Percentiles rank a stretch among this genome's conserved stretches.
phyloP scores from a whole-genome alignment of 75 land plant genomes.

The Cunninghamia lanceolata region DNA sequence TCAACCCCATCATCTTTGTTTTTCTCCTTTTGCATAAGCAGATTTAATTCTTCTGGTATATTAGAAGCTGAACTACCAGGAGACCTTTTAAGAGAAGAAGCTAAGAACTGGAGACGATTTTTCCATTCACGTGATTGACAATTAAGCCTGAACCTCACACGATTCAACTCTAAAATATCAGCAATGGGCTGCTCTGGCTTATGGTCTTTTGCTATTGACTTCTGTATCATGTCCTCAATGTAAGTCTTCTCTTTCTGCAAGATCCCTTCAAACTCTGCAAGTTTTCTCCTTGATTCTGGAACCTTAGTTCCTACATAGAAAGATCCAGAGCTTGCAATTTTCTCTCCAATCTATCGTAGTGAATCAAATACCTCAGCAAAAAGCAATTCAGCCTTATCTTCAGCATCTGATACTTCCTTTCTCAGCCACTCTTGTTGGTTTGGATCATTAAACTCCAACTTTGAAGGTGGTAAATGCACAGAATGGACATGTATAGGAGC shows the following conservation, averaged over 20 bases:
- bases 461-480: no score
- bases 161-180: conserved; percentile 78
- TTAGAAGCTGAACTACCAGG: conserved; percentile 26
- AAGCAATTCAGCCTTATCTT: conserved; percentile 45
- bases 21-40: neutral
- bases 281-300: no score
- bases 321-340: no score
- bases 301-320: no score
- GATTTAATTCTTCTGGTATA: conserved; percentile 12
- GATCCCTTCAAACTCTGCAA: conserved; percentile 57
- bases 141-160: conserved; percentile 50
- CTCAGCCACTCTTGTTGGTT: no score
- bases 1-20: neutral
- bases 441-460: no score
- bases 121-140: conserved; percentile 63
- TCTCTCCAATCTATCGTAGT: no score
- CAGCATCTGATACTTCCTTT: no score
- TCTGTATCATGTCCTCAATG: conserved; percentile 64
- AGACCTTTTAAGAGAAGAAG: conserved; percentile 20
- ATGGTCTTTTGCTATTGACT: conserved; percentile 29
- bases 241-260: conserved; percentile 58
- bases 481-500: no score
- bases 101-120: conserved; percentile 37
- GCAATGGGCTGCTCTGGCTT: conserved; percentile 38
- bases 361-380: no score